These are phyloP conservation scores for Rosa lucieae DNA, from an alignment of 306 rosid species.

Conservation along the genomic window DNA sequence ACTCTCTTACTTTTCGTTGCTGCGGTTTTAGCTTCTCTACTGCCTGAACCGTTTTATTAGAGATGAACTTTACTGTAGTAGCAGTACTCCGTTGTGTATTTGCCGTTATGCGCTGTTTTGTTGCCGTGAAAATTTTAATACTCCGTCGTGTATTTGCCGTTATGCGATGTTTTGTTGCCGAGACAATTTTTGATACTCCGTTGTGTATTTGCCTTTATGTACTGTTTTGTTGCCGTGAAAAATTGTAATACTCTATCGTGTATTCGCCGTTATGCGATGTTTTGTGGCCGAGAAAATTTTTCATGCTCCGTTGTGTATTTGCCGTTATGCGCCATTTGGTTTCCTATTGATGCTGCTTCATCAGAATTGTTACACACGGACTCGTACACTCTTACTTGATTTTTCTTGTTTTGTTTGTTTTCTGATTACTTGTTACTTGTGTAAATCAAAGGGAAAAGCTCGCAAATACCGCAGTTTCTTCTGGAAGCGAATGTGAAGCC, in stretches of 20 bases:
- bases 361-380: not conserved
- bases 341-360: not conserved
- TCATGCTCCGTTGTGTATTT: not conserved
- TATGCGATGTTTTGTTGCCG: not conserved
- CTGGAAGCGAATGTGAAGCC: constrained; percentile 73
- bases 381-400: not conserved
- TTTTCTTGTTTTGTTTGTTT: constrained; percentile 19
- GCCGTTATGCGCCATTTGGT: not conserved
- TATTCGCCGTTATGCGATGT: not conserved
- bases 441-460: constrained; percentile 70
- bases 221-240: constrained; percentile 13
- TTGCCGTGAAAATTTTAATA: not conserved
- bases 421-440: constrained; percentile 3
- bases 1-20: not conserved
- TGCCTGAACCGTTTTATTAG: not conserved
- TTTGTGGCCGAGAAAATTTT: not conserved
- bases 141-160: not conserved
- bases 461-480: constrained; percentile 92
- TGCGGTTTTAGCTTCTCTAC: not conserved
- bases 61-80: not conserved
- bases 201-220: not conserved
- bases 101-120: constrained; percentile 6
- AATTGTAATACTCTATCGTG: not conserved
- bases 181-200: not conserved
- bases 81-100: not conserved